phyloP scores from a whole-genome alignment of 2,329 filamentous ascomycete species.

The Beauveria brongniartii region DNA sequence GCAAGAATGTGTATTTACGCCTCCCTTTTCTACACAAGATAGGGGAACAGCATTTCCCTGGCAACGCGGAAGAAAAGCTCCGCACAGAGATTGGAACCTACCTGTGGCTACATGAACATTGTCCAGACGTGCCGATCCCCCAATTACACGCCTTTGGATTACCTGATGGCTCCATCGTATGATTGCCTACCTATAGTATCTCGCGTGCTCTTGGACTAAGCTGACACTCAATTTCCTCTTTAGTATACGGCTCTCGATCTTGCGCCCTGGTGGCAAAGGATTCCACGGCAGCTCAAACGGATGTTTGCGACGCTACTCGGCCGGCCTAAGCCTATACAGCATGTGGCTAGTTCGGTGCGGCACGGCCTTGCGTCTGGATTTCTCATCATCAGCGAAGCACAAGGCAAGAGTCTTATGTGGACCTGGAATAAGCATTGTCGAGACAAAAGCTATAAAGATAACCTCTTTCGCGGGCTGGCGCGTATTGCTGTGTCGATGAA shows the following conservation, averaged over 20 bases:
- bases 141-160: constrained; percentile 21
- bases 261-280: not conserved
- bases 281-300: not conserved
- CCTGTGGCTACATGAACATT: constrained; percentile 20
- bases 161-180: constrained; percentile 15
- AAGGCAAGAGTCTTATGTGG: not conserved
- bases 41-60: constrained; percentile 1
- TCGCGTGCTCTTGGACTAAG: not conserved
- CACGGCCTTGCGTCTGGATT: not conserved
- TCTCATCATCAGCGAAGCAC: not conserved
- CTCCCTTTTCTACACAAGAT: not conserved
- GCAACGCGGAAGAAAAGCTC: constrained; percentile 22
- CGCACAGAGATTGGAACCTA: constrained; percentile 22
- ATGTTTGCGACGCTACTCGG: not conserved
- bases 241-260: not conserved
- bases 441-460: constrained; percentile 11
- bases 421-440: constrained; percentile 12
- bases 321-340: not conserved
- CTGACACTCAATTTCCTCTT: not conserved
- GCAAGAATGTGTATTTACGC: not conserved
- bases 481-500: constrained; percentile 20
- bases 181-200: not conserved
- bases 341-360: not conserved
- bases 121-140: constrained; percentile 19
- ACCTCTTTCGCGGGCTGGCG: constrained; percentile 20